Evolutionary conservation across 192 early-diverging fungal species (phyloP).

Genomic region (Oehlia diaphana): DNA sequence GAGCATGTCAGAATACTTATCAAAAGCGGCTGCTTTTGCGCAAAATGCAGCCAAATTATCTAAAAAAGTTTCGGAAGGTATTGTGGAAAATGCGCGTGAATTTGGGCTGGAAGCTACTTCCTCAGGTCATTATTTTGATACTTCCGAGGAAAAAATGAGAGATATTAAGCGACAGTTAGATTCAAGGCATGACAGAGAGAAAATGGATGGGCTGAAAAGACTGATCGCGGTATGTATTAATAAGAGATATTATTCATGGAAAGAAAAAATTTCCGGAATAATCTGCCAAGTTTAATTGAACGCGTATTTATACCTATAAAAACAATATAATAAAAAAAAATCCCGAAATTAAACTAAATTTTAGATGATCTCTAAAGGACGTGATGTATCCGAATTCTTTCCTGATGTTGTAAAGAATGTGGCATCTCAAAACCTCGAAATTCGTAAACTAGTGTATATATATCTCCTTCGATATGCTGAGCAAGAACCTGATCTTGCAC

Average conservation of each 20-base stretch:
- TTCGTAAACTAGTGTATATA: constrained; percentile 95
- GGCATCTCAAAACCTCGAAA: constrained; percentile 82
- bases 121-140: constrained; percentile 85
- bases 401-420: constrained; percentile 98
- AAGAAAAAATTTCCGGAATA: no score
- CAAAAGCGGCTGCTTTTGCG: constrained; percentile 29
- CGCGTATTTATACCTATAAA: no score
- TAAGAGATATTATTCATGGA: not conserved
- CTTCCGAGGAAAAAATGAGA: constrained; percentile 79
- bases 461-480: constrained; percentile 95
- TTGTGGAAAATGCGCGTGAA: constrained; percentile 88
- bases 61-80: constrained; percentile 75
- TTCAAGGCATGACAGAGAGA: constrained; percentile 87
- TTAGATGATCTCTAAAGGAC: constrained; percentile 86
- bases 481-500: constrained; percentile 92
- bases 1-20: constrained; percentile 25
- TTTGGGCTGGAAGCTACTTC: constrained; percentile 71
- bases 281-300: no score
- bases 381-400: constrained; percentile 88
- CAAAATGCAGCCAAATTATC: constrained; percentile 77
- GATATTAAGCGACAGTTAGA: constrained; percentile 76
- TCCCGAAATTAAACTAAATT: not conserved
- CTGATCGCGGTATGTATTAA: constrained; percentile 72
- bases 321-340: not conserved
- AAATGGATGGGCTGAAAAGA: constrained; percentile 88